phyloP scores from a whole-genome alignment of 768 basidiomycete genomes.

The Pisolithus microcarpus region DNA sequence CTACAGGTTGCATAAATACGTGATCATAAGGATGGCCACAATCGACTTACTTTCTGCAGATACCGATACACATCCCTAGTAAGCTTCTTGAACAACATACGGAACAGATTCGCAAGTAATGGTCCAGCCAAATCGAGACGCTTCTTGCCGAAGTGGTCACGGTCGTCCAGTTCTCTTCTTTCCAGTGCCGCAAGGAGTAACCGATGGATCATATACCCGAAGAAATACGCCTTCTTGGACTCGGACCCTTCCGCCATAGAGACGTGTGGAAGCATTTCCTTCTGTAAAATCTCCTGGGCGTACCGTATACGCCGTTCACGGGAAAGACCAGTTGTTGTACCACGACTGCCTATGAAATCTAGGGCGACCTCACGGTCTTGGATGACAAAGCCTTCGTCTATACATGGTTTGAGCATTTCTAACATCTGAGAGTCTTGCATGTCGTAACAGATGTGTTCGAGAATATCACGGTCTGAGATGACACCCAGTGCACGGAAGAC shows the following conservation, averaged over 20 bases:
- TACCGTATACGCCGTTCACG: constrained; percentile 91
- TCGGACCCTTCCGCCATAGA: constrained; percentile 94
- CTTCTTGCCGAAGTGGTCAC: constrained; percentile 99
- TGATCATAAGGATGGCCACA: not conserved
- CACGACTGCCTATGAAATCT: constrained; percentile 98
- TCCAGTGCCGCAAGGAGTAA: constrained; percentile 89
- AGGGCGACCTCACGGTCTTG: constrained; percentile 96
- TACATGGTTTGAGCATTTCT: constrained; percentile 97
- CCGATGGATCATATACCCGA: constrained; percentile 99
- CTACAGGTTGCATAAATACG: constrained; percentile 34
- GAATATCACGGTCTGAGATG: constrained; percentile 94
- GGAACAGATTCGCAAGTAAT: constrained; percentile 91
- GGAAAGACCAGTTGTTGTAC: constrained; percentile 87
- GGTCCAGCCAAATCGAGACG: constrained; percentile 94
- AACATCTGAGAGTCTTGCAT: constrained; percentile 93
- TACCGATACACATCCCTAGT: constrained; percentile 97
- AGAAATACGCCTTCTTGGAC: constrained; percentile 98
- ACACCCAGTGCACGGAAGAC: constrained; percentile 97
- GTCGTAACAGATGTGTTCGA: constrained; percentile 98
- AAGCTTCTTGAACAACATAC: constrained; percentile 94
- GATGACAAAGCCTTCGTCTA: constrained; percentile 97
- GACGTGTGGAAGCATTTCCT: constrained; percentile 97
- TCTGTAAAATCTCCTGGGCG: constrained; percentile 95
- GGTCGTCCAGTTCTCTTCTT: constrained; percentile 92
- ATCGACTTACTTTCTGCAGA: constrained; percentile 74